Base-by-base conservation (phyloP, 805 yeast species). In the Spathaspora sp. region DNA sequence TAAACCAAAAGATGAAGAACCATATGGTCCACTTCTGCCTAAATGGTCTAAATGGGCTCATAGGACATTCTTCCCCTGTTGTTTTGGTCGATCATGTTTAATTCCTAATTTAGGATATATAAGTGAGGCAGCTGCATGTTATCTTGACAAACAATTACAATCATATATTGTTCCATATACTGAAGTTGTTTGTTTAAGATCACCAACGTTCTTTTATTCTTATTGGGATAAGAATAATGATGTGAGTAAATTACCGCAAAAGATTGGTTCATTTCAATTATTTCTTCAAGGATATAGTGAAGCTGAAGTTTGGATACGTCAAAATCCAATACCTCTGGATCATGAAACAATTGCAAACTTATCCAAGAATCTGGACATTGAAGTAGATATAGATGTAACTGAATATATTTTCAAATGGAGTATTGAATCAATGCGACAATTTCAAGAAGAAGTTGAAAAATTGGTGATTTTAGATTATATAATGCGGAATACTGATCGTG, bases 1-100 rank as follows among this genome's bases (percentile, higher is more conserved):
- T 71, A 86, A 86, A 62, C 92, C 92, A 4, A 85, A 85, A 60
- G 90, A 86, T 64, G 92, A 86, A 63, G 91, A 86, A 58, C 92
- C 91, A 0, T 86, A 86, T 60, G 92, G 91, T 0, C 89, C 90
- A 1, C 60, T 86, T 49, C 81, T 87, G 3, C 91, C 92, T 1
- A 86, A 86, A 62, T 84, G 91, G 90, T 80, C 87, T 1, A 86
- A 86, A 65, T 86, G 92, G 91, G 62, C 85, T 3, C 91, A 86
- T 61, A 64, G 91, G 57, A 86, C 85, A 26, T 75, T 86, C 54
- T 86, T 86, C 51, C 92, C 92, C 2, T 86, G 90, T 58, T 86
- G 85, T 61, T 86, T 86, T 66, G 91, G 92, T 4, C 64, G 92
- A 49, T 78, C 86, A 31, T 86, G 91, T 62, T 66, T 86, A 47